These are phyloP conservation scores for Silene noctiflora DNA, from an alignment of 179 eudicot genomes.

Conservation along the genomic window DNA sequence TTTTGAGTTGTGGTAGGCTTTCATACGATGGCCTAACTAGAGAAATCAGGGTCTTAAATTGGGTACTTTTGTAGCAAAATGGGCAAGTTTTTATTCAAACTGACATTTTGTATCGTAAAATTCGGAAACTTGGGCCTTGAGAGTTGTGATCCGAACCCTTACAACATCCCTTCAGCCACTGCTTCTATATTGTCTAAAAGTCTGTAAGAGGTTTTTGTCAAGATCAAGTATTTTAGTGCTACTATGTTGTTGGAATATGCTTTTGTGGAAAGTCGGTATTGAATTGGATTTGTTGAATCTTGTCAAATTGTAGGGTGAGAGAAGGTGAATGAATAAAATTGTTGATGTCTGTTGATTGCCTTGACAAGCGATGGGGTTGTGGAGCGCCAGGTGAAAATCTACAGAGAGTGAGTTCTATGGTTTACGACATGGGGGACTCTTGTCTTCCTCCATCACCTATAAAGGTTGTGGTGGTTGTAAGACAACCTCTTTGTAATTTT, in stretches of 20 bases:
- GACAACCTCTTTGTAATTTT: conserved; percentile 12
- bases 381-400: conserved; percentile 55
- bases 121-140: neutral
- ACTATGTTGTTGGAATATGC: neutral
- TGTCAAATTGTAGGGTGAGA: conserved; percentile 18
- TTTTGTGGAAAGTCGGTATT: conserved; percentile 16
- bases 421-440: conserved; percentile 89
- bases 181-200: neutral
- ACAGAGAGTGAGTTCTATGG: conserved; percentile 70
- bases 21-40: neutral
- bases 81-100: too few relatives aligned
- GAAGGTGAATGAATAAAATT: conserved; percentile 25
- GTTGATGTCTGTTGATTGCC: conserved; percentile 70
- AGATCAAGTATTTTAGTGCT: conserved; percentile 7
- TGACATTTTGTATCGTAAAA: neutral
- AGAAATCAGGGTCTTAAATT: neutral
- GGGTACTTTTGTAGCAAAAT: neutral
- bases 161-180: neutral
- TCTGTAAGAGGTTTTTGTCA: neutral
- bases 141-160: neutral
- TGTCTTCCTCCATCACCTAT: conserved; percentile 80
- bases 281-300: conserved; percentile 20
- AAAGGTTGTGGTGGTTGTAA: conserved; percentile 68
- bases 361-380: conserved; percentile 72
- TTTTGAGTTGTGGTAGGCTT: conserved; percentile 1